These are phyloP conservation scores for Globisporangium takayamanum DNA, from an alignment of 352 stramenopile genomes.

Conservation along the genomic window DNA sequence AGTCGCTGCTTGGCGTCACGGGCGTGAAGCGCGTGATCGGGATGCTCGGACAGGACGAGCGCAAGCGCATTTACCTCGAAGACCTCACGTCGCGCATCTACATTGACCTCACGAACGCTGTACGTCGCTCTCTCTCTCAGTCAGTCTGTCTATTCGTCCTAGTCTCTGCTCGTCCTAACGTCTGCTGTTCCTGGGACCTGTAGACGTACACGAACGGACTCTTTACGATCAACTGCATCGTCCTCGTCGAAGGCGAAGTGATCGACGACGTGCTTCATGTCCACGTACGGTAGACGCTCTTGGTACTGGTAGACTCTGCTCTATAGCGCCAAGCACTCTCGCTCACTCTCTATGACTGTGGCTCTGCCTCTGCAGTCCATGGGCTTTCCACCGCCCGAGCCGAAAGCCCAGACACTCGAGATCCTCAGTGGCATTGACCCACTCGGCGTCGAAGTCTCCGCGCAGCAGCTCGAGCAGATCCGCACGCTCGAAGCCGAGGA, in stretches of 20 bases:
- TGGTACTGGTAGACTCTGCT: not conserved
- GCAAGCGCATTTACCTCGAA: slow-evolving; percentile 71
- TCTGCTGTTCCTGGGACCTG: not conserved
- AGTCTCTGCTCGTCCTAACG: not conserved
- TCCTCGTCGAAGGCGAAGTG: slow-evolving; percentile 92
- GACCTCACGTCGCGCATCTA: slow-evolving; percentile 80
- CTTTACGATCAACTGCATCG: slow-evolving; percentile 90
- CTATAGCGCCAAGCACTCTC: not conserved
- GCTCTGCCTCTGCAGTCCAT: slow-evolving; percentile 53
- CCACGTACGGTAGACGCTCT: slow-evolving; percentile 38
- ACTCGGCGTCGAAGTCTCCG: slow-evolving; percentile 75
- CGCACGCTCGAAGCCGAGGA: slow-evolving; percentile 67
- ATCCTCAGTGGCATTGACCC: slow-evolving; percentile 75
- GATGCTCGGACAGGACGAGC: slow-evolving; percentile 82
- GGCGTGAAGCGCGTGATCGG: slow-evolving; percentile 76
- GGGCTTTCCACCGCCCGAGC: slow-evolving; percentile 86
- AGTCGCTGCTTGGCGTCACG: slow-evolving; percentile 77
- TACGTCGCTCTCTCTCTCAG: not conserved
- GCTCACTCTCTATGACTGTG: not conserved
- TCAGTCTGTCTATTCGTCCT: not conserved
- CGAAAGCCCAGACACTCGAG: slow-evolving; percentile 63
- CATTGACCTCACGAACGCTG: slow-evolving; percentile 61
- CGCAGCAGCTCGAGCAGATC: slow-evolving; percentile 78
- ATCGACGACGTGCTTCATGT: slow-evolving; percentile 89
- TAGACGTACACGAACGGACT: slow-evolving; percentile 81